Evolutionary conservation across 2,329 filamentous ascomycete genomes (phyloP), one percentile per base, ranked within the genome.

Genomic region (Endothia cerciana): DNA sequence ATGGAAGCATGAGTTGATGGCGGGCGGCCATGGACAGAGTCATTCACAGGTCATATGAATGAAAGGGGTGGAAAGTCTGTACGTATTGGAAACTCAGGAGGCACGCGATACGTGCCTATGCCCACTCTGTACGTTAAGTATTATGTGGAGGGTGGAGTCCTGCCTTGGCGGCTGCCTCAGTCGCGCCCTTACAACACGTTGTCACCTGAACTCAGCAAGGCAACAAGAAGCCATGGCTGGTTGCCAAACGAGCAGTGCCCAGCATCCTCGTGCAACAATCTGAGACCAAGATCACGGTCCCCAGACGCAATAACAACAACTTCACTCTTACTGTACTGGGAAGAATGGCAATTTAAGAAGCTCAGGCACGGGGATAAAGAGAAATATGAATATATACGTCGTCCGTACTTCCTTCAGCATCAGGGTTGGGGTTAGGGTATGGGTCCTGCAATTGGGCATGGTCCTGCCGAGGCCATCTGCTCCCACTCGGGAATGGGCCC

Each of bases 171-270:
- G 57, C 45, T 19, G 40, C 40, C 25, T 43, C 57, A 59, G 57
- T 59, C 36, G 57, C 57, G 57, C 38, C n/a, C 40, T 30, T 45
- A 13, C 15, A n/a, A 59, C 36, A 43, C 57, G 57, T 1, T 43
- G 57, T 59, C 57, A 59, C 57, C 25, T 59, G 57, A 59, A n/a
- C 38, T 59, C 57, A 59, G 25, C 40, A 45, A 22, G n/a, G n/a
- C 17, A 13, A 19, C 13, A 11, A 10, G 8, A 2, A 41, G 13
- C n/a, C 22, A 13, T 25, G 33, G 19, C 30, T n/a, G n/a, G n/a
- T n/a, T n/a, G n/a, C 33, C 33, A 5, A 40, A n/a, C 33, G 7
- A 28, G 33, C 45, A 30, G 28, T 22, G 10, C 11, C 47, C 47
- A 30, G 28, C 13, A 30, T 6, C 17, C 11, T 30, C 10, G 13